phyloP scores from a whole-genome alignment of 2,329 filamentous ascomycete species.

The Fusarium azukiicola region DNA sequence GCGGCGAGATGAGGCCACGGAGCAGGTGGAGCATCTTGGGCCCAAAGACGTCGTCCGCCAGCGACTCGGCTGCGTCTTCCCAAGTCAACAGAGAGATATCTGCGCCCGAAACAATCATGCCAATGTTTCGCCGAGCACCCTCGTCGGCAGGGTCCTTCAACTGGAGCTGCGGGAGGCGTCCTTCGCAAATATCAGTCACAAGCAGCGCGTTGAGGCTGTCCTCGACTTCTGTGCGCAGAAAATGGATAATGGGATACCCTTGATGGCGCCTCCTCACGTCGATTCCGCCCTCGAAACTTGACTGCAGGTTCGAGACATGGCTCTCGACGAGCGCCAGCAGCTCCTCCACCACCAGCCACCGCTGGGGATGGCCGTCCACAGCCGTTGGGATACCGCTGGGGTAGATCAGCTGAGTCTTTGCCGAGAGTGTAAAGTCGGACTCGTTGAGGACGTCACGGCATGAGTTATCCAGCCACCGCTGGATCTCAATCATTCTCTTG shows the following conservation, averaged over 20 bases:
- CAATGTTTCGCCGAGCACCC: background rate
- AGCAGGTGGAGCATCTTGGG: conserved; percentile 71
- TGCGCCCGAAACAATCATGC: conserved; percentile 10
- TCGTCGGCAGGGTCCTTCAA: conserved; percentile 19
- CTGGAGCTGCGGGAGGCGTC: conserved; percentile 41
- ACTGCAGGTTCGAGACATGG: conserved; percentile 63
- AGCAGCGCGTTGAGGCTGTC: conserved; percentile 66
- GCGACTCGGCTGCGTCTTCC: background rate
- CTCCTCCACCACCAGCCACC: conserved; percentile 71
- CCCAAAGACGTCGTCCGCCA: conserved; percentile 63
- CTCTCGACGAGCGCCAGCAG: conserved; percentile 65
- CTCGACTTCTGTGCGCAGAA: conserved; percentile 73
- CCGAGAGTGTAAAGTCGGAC: conserved; percentile 76
- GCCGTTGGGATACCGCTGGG: conserved; percentile 71
- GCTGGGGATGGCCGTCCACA: conserved; percentile 74
- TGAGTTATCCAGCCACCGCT: conserved; percentile 70
- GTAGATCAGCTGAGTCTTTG: conserved; percentile 78
- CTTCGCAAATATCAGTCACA: conserved; percentile 64
- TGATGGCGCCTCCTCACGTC: conserved; percentile 66
- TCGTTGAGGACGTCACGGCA: conserved; percentile 84
- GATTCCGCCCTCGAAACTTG: conserved; percentile 65
- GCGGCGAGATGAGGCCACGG: conserved; percentile 80
- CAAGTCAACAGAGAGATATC: conserved; percentile 4
- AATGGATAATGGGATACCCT: conserved; percentile 77
- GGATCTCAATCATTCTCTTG: conserved; percentile 70